Evolutionary conservation across 1,284 basidiomycete species (phyloP).

Genomic region (Leccinum subfulvum): DNA sequence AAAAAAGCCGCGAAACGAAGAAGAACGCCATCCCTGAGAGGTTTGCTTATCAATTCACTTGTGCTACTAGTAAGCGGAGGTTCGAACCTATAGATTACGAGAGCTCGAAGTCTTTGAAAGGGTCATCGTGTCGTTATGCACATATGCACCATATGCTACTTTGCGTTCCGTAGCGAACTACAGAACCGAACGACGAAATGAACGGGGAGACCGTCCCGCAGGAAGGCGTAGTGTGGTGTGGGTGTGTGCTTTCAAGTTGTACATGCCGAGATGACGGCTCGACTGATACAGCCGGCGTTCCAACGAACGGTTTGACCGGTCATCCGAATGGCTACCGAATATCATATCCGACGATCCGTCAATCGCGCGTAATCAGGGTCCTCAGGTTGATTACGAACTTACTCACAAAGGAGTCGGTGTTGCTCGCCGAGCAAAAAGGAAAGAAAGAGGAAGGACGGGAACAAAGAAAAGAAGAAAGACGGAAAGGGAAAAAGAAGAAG

Average conservation of each 20-base stretch:
- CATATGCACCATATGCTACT: background rate
- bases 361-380: conserved; percentile 12
- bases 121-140: background rate
- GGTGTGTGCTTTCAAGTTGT: background rate
- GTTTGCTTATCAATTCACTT: background rate
- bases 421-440: background rate
- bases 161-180: background rate
- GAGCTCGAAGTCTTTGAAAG: background rate
- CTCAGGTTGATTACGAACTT: background rate
- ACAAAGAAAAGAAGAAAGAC: background rate
- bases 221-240: background rate
- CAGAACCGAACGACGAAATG: background rate
- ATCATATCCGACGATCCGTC: conserved; percentile 10
- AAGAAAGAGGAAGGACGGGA: background rate
- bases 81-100: background rate
- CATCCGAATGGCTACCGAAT: conserved; percentile 1
- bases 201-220: background rate
- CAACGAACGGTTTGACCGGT: background rate
- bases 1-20: background rate
- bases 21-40: background rate
- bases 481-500: background rate
- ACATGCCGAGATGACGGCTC: conserved; percentile 17
- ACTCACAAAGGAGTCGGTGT: background rate
- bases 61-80: background rate
- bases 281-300: conserved; percentile 3